These are phyloP conservation scores for Clitoria ternatea DNA, from an alignment of 306 rosid genomes.

Conservation along the genomic window DNA sequence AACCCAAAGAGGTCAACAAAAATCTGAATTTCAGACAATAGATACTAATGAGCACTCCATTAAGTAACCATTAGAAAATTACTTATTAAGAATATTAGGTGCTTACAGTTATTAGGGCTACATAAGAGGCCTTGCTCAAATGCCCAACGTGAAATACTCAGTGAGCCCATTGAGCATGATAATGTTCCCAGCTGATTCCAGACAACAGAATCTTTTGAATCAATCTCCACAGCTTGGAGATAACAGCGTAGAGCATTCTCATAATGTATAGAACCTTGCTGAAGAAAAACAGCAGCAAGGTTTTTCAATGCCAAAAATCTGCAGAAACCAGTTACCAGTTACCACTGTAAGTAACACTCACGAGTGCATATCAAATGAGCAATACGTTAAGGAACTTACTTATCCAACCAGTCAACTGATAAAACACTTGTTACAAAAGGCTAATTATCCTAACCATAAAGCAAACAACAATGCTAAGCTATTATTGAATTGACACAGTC, in stretches of 20 bases:
- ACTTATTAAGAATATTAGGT: conserved; percentile 7
- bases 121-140: conserved; percentile 96
- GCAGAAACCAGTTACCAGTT: conserved; percentile 31
- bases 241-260: conserved; percentile 82
- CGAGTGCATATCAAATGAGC: conserved; percentile 1
- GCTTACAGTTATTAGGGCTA: conserved; percentile 97
- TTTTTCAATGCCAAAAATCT: conserved; percentile 95
- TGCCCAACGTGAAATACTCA: conserved; percentile 98
- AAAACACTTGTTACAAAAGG: background rate
- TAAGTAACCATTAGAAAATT: background rate
- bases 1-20: conserved; percentile 1
- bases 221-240: conserved; percentile 98
- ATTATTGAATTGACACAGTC: conserved; percentile 11
- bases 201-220: conserved; percentile 88
- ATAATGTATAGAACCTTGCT: conserved; percentile 75
- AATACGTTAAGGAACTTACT: background rate
- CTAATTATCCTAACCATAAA: conserved; percentile 8
- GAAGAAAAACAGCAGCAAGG: conserved; percentile 89
- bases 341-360: conserved; percentile 22
- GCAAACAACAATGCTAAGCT: background rate
- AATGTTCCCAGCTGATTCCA: conserved; percentile 97
- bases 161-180: conserved; percentile 83
- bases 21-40: conserved; percentile 11
- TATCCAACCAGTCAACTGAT: background rate
- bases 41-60: background rate